Base-by-base conservation (phyloP, 192 early-diverging fungal genomes). In the Backusella westeae region DNA sequence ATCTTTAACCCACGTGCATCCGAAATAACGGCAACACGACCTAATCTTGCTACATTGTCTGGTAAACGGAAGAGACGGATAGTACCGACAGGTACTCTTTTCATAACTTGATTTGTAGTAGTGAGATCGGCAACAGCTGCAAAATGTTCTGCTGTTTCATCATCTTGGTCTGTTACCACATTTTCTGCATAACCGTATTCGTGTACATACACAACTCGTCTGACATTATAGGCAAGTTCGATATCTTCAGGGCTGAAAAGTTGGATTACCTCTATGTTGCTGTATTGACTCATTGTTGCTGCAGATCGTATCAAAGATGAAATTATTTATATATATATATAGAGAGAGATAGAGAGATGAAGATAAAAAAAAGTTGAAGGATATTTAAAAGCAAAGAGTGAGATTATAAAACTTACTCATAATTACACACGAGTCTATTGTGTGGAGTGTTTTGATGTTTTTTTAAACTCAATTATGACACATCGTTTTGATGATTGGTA, bases 1-100 rank as follows among this genome's bases (percentile, higher is more conserved):
- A 81, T 41, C n/a, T 34, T 53, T 38, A 81, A 65, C 8, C 79
- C 75, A 49, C 79, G 75, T 6, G 79, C 79, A 7, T 72, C 66
- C 7, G 34, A 12, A 70, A 74, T 39, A 8, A 81, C 79, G 2
- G 79, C 79, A 21, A 81, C 34, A 15, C 79, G 75, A 23, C 79
- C 79, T 12, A 81, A 52, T 69, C 76, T 81, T 34, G 75, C 79
- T 29, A 81, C 67, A 23, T 26, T 69, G 10, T 81, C 53, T 9
- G 69, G 39, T 56, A 73, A 10, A 12, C 35, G 44, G 35, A 74
- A 56, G 17, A 76, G 41, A 29, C 79, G 71, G 10, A 81, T 42
- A 0, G 79, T 81, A 15, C 79, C 79, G 9, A 81, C 72, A 72
- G 79, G 66, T 15, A 77, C 46, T 0, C 32, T 21, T 9, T 35